A percentile compares a stretch with the other conserved stretches of the same genome.
Conservation (phyloP, 2,329 filamentous ascomycete species). For the Aspergillus uvarum region DNA sequence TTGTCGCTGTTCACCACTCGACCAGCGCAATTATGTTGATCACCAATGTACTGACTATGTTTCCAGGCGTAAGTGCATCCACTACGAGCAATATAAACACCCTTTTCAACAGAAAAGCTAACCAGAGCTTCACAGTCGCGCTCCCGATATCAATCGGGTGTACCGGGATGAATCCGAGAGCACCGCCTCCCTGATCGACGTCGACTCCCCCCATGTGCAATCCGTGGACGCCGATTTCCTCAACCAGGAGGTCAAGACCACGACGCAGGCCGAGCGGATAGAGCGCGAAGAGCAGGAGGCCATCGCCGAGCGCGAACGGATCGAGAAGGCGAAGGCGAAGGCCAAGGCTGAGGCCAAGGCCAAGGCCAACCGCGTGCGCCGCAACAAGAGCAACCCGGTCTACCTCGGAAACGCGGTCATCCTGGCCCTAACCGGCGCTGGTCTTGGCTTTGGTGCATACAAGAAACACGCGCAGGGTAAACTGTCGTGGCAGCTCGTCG, state of each 20-base stretch:
- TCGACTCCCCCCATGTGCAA: conserved; percentile 48
- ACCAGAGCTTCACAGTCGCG: conserved; percentile 35
- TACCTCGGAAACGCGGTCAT: conserved; percentile 48
- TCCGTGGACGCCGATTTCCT: conserved; percentile 45
- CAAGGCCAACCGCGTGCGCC: conserved; percentile 28
- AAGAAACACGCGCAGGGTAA: conserved; percentile 47
- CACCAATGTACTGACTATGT: conserved; percentile 13
- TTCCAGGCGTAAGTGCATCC: conserved; percentile 38
- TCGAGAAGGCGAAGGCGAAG: conserved; percentile 34
- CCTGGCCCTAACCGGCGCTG: conserved; percentile 41
- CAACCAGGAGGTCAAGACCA: conserved; percentile 45
- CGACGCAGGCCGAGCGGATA: conserved; percentile 48
- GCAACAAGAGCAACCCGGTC: conserved; percentile 49
- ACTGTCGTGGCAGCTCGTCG: conserved; percentile 48
- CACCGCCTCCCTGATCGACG: conserved; percentile 47
- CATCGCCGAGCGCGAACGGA: conserved; percentile 30
- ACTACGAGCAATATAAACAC: background rate
- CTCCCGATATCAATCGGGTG: conserved; percentile 40
- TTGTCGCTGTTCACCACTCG: too few relatives aligned
- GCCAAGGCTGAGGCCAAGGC: conserved; percentile 36
- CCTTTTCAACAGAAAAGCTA: background rate
- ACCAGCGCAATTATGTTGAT: background rate
- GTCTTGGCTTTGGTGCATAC: conserved; percentile 50
- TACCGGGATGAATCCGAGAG: conserved; percentile 43
- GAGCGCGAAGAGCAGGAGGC: conserved; percentile 40